Base-by-base conservation (phyloP, 495 filamentous ascomycete genomes). In the Schizothecium vesticola region DNA sequence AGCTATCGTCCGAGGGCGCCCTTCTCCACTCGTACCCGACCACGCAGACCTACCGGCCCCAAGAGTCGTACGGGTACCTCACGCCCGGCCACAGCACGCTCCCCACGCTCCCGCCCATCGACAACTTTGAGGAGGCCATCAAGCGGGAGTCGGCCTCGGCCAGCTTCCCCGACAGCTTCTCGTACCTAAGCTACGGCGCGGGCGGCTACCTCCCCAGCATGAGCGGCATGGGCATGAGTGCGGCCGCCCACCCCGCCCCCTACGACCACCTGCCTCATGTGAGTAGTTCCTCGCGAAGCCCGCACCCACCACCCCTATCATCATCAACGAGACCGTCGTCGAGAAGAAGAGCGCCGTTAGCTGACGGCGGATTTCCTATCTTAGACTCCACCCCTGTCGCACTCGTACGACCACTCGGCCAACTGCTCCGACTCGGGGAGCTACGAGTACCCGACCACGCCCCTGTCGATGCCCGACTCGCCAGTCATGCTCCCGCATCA, bases 351-450 rank as follows among this genome's bases (percentile, higher is more conserved):
- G 9, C 29, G 74, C 72, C 69, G 75, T 78, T 81, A 83, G 79
- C 81, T 83, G 81, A 83, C 77, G 76, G 72, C 73, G 63, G 58
- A 59, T 73, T 84, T 96, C 28, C 33, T 5, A 16, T 8, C 19
- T 8, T 36, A 65, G 92, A 94, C 93, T 80, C 93, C 93, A 80
- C 87, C 92, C 74, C 86, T 96, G 74, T 89, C 89, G 72, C 90
- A 93, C 70, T 89, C 90, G 21, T 92, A 90, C 79, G 91, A 94
- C 70, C 88, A 89, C 73, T 94, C 92, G 65, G 80, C 83, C 65
- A 78, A 81, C 74, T 81, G 88, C 79, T 83, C 89, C 73, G 80
- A 90, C 79, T 74, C 82, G 77, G 79, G 86, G 59, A 76, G 74
- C 68, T 82, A 83, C 72, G 69, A 82, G 69, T 91, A 90, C 76